Base-by-base conservation (phyloP, 257 asterid genomes). In the Gentiana straminea region DNA sequence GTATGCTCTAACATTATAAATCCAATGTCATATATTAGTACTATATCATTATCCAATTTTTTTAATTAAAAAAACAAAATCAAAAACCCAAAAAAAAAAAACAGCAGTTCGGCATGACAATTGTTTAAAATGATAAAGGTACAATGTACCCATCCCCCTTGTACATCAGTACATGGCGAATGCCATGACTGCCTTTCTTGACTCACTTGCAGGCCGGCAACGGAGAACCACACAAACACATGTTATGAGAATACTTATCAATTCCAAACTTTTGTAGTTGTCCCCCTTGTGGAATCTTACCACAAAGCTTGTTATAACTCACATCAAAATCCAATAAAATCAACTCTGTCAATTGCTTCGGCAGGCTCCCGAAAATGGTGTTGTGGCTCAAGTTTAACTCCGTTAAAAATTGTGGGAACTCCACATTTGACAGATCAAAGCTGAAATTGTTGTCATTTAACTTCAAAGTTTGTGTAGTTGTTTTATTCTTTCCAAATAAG, bases 161-260 rank as follows among this genome's bases (percentile, higher is more conserved):
- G 24, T 24, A 24, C 24, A 24, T 24, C 24, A 24, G 24, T 24
- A 24, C 24, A 24, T 24, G 24, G 24, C 24, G 24, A 39, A 5
- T 50, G 1, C 6, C 5, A 34, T 3, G 8, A 2, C 7, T 50
- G 24, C 54, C 54, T n/a, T 50, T 2, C 2, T 15, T 8, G 8
- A n/a, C 33, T 50, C 54, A 24, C 35, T 3, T n/a, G 57, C 94
- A 81, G 3, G 59, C 63, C 0, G 84, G 76, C 65, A 83, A 61
- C 2, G 86, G 89, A 58, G 81, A 61, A 6, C 93, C 86, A 15
- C 89, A 78, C 56, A 80, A 51, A 51, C 93, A 83, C 46, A 55
- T 64, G 50, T 83, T 83, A 13, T 79, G 84, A 11, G 58, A 52
- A 61, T 68, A 84, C 0, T 67, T 34, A 1, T 68, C 32, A 3